Conservation (phyloP, 2,329 filamentous ascomycete genomes). For the Lachnellula arida region DNA sequence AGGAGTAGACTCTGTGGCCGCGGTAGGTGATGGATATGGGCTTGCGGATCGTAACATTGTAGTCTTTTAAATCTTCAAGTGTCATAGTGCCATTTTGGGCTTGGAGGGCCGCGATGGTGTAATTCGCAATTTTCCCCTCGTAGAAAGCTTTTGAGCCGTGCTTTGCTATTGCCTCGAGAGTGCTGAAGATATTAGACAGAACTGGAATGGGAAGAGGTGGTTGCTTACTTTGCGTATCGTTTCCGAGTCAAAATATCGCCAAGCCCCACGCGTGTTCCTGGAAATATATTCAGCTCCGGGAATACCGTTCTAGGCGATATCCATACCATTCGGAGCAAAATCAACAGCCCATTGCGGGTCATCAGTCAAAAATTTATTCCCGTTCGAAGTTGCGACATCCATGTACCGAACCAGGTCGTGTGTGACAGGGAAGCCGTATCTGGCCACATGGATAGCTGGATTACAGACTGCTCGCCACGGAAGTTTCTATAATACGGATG, state of each 20-base stretch:
- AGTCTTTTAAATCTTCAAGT: slow-evolving; percentile 56
- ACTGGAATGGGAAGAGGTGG: not conserved
- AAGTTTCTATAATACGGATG: slow-evolving; percentile 38
- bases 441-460: slow-evolving; percentile 70
- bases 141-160: slow-evolving; percentile 60
- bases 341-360: slow-evolving; percentile 63
- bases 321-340: slow-evolving; percentile 60
- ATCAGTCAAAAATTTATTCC: slow-evolving; percentile 54
- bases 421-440: slow-evolving; percentile 67
- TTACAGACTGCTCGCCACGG: slow-evolving; percentile 68
- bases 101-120: slow-evolving; percentile 55
- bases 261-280: slow-evolving; percentile 49
- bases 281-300: not conserved
- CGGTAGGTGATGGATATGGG: slow-evolving; percentile 61
- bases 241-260: slow-evolving; percentile 61
- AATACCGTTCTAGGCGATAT: not conserved
- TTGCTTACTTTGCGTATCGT: slow-evolving; percentile 51
- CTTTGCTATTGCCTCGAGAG: slow-evolving; percentile 57
- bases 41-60: slow-evolving; percentile 60
- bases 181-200: slow-evolving; percentile 31
- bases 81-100: slow-evolving; percentile 63
- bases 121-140: slow-evolving; percentile 54
- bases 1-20: slow-evolving; percentile 64
- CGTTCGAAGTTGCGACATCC: slow-evolving; percentile 40
- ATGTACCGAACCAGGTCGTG: slow-evolving; percentile 74